Base-by-base conservation (phyloP, 1,284 basidiomycete genomes). In the Ceratobasidium sp. region DNA sequence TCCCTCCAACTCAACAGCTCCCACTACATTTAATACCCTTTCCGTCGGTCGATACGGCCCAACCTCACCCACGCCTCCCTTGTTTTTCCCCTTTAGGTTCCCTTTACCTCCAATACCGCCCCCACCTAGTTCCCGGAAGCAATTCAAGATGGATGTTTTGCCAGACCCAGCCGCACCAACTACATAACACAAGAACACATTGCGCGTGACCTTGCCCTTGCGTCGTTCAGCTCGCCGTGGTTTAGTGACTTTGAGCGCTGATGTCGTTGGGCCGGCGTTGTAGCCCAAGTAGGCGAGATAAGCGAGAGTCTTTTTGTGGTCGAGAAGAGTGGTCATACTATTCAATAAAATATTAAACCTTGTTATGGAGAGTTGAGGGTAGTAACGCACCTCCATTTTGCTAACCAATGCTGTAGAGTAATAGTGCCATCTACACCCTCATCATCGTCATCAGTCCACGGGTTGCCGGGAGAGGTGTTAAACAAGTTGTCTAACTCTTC, bases 251-350 rank as follows among this genome's bases (percentile, higher is more conserved):
- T 92, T 88, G 45, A 97, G 81, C 6, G 96, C 94, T 26, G 86
- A 87, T 5, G 93, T 94, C 23, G 92, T 80, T 2, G 89, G 86
- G 76, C 90, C 88, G 39, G 86, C 85, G 0, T 92, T 89, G 79
- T 94, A 96, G 46, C 93, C 94, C 41, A 96, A 85, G 79, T 98
- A 97, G 18, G 96, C 96, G n/a, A 99, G 90, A 80, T 98, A 98
- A 28, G 94, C 92, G 26, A 99, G 84, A 0, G 97, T 97, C 26
- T 92, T 93, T 79, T 90, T 91, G 77, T 96, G 91, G 78, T 98
- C 94, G 18, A 99, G 85, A 1, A 99, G 84, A 0, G 97, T 99
- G 0, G 96, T 97, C 96, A 98, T 98, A 79, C 95, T 96, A 76
- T 36, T 4, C 6, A 28, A 10, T n/a, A n/a, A n/a, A n/a, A n/a